Evolutionary conservation across 257 asterid genomes (phyloP), one percentile per base, ranked within the genome.

Genomic region (Eucommia ulmoides): DNA sequence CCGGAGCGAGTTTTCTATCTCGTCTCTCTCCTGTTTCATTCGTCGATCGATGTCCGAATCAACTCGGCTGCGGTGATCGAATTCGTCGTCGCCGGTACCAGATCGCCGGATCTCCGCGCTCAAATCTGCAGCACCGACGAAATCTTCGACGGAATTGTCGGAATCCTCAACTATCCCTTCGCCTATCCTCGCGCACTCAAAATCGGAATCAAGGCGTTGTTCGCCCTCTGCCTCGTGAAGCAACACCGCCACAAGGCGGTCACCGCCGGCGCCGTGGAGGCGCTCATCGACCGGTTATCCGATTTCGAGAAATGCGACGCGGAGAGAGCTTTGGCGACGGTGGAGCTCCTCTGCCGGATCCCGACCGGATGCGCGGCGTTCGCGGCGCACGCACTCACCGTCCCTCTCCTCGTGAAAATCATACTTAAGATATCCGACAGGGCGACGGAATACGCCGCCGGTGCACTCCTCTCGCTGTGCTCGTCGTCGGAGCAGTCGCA

Each of bases 361-460:
- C 88, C 91, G 33, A 50, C 78, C 0, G 98, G 98, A 0, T 74
- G 93, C 67, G 76, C 75, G 22, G 93, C 84, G 22, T 80, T 89
- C 42, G 70, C 76, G 0, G 59, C 79, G 8, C 96, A 85, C 72
- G 84, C 96, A 35, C 78, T 85, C 52, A 80, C 94, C 25, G 86
- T 83, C 10, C 93, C 96, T 1, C 68, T 85, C 12, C 76, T 89
- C 19, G 94, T 89, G 51, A 89, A 81, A 66, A 75, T 68, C 0
- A 85, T 89, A 0, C 44, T 85, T 50, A 83, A 81, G 55, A 65
- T 89, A 33, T 85, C 98, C 8, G 93, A 85, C 20, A 83, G 96
- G 3, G 98, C 98, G 15, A 89, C 96, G 29, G 98, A 89, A 60
- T 83, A 89, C 63, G 96, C 98, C 1, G 92, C 96, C 49, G 96